Evolutionary conservation across 2,329 filamentous ascomycete genomes (phyloP).

Genomic region (Aureobasidium namibiae): DNA sequence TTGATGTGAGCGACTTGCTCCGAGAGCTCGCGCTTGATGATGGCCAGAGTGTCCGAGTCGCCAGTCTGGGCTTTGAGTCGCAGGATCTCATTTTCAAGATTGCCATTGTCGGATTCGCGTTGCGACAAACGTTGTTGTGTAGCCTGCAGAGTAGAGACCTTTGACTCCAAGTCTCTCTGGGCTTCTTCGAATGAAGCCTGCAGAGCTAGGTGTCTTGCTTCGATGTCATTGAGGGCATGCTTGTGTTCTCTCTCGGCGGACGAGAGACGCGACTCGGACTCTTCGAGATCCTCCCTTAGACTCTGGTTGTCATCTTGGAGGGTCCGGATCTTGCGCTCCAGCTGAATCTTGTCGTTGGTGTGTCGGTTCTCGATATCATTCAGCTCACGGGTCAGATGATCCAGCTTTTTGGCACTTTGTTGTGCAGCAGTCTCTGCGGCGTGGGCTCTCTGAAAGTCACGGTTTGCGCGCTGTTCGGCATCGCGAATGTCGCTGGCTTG

Average conservation of each 20-base stretch:
- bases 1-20: conserved; percentile 92
- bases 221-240: conserved; percentile 51
- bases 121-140: conserved; percentile 60
- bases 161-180: conserved; percentile 49
- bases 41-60: conserved; percentile 73
- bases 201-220: conserved; percentile 51
- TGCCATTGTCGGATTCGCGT: conserved; percentile 61
- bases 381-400: conserved; percentile 45
- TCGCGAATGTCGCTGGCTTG: conserved; percentile 81
- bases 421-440: conserved; percentile 45
- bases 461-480: conserved; percentile 69
- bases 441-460: conserved; percentile 64
- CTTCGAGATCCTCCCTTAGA: conserved; percentile 74
- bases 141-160: conserved; percentile 49
- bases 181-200: conserved; percentile 49
- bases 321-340: conserved; percentile 48
- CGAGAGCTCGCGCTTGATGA: conserved; percentile 79
- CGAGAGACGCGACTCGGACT: conserved; percentile 66
- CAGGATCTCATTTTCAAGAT: conserved; percentile 75
- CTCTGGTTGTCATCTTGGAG: conserved; percentile 63
- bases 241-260: conserved; percentile 59
- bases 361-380: conserved; percentile 46
- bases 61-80: conserved; percentile 78
- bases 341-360: conserved; percentile 46
- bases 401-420: conserved; percentile 46